phyloP scores from a whole-genome alignment of 2,329 filamentous ascomycete genomes.

The Didymosphaeria variabile region DNA sequence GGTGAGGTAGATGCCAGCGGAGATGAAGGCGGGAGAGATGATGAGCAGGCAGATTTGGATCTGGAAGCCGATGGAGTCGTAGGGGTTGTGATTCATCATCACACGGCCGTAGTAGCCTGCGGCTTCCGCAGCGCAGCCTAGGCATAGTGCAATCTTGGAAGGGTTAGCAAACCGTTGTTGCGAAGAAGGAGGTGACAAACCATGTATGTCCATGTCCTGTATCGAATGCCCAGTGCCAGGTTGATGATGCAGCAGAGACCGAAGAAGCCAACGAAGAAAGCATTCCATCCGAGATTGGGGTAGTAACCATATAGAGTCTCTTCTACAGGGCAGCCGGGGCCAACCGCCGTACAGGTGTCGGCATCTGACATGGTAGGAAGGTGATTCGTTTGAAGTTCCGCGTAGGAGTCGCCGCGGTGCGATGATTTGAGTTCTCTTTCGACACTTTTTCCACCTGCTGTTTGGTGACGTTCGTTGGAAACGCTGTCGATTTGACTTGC shows the following conservation, averaged over 20 bases:
- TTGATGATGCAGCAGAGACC: conserved; percentile 59
- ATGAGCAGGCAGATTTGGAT: conserved; percentile 67
- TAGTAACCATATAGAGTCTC: conserved; percentile 64
- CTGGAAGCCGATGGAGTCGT: conserved; percentile 57
- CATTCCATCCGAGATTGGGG: conserved; percentile 61
- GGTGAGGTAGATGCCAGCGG: conserved; percentile 65
- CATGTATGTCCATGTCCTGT: conserved; percentile 65
- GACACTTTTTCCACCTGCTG: too few relatives aligned
- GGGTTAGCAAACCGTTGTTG: not conserved
- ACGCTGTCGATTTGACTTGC: too few relatives aligned
- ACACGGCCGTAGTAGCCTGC: conserved; percentile 66
- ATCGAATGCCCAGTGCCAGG: conserved; percentile 58
- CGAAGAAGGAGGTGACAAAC: conserved; percentile 15
- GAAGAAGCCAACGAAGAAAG: conserved; percentile 63
- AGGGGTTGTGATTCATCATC: conserved; percentile 63
- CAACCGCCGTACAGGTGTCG: conserved; percentile 14
- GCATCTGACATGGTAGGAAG: conserved; percentile 25
- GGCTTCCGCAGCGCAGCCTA: conserved; percentile 61
- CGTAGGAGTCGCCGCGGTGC: too few relatives aligned
- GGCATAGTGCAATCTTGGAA: conserved; percentile 52
- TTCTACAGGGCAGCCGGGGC: conserved; percentile 55
- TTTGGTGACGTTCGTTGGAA: too few relatives aligned
- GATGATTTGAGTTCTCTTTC: too few relatives aligned
- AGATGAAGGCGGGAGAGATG: conserved; percentile 65
- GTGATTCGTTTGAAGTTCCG: not conserved